Evolutionary conservation across 257 asterid species (phyloP).

Genomic region (Solanum raphanifolium): DNA sequence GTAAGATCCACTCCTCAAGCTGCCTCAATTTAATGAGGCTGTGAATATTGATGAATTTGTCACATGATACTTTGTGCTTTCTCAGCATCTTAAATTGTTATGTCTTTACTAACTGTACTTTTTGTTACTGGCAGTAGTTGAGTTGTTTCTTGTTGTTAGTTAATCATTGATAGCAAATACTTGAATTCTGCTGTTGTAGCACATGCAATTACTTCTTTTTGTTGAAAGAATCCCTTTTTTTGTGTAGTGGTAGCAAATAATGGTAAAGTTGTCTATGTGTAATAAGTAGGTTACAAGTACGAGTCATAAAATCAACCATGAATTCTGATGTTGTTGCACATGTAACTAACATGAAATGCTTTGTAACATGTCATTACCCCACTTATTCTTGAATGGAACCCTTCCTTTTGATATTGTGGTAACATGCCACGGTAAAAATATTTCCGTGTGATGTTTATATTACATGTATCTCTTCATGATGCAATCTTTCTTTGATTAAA

Average conservation of each 20-base stretch:
- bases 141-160: neutral
- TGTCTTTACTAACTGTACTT: neutral
- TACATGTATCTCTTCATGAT: neutral
- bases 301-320: neutral
- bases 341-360: neutral
- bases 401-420: neutral
- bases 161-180: neutral
- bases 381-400: neutral
- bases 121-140: neutral
- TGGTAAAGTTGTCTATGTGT: neutral
- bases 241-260: neutral
- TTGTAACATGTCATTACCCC: neutral
- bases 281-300: neutral
- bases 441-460: neutral
- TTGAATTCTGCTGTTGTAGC: neutral
- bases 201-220: too few relatives aligned
- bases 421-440: too few relatives aligned
- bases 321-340: too few relatives aligned
- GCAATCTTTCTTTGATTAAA: too few relatives aligned
- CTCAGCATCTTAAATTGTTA: neutral
- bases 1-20: slow-evolving; percentile 28
- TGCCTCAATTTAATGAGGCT: slow-evolving; percentile 36
- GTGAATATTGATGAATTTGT: slow-evolving; percentile 4
- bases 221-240: neutral
- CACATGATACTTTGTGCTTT: neutral